phyloP scores from a whole-genome alignment of 2,329 filamentous ascomycete species.

The Beauveria sp. region DNA sequence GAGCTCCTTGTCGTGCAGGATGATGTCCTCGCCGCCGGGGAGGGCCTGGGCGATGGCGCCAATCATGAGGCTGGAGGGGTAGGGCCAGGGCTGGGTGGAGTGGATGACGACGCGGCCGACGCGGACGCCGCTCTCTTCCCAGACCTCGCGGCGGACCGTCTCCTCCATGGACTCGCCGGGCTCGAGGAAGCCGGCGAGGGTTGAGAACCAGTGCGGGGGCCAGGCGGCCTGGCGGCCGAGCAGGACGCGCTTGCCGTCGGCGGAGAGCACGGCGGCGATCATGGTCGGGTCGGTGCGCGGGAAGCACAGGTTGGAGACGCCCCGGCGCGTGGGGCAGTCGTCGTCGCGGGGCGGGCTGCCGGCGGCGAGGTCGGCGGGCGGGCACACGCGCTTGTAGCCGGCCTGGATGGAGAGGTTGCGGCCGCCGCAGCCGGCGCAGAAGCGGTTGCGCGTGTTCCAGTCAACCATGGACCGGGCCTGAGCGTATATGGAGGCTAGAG shows the following conservation, averaged over 20 bases:
- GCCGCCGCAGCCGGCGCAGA: conserved; percentile 82
- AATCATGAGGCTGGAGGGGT: conserved; percentile 79
- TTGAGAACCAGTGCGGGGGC: conserved; percentile 80
- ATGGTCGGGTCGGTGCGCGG: conserved; percentile 90
- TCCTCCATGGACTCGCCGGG: conserved; percentile 81
- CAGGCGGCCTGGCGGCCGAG: conserved; percentile 80
- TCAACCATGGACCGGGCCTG: conserved; percentile 83
- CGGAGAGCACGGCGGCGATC: conserved; percentile 85
- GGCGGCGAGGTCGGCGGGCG: conserved; percentile 55
- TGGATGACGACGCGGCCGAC: conserved; percentile 75
- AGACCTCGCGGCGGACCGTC: conserved; percentile 73
- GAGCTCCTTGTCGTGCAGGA: conserved; percentile 83
- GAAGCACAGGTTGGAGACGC: conserved; percentile 85
- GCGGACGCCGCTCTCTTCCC: conserved; percentile 74
- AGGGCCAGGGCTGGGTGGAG: conserved; percentile 81
- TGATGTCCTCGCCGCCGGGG: conserved; percentile 68
- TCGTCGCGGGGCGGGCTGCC: conserved; percentile 43
- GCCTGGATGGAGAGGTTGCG: conserved; percentile 71
- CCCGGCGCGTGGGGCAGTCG: conserved; percentile 73
- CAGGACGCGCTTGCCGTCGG: conserved; percentile 68
- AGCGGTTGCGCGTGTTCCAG: conserved; percentile 90
- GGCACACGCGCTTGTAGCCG: conserved; percentile 74
- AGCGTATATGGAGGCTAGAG: conserved; percentile 75
- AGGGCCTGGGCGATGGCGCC: conserved; percentile 80
- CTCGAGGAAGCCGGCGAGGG: conserved; percentile 80